Evolutionary conservation across 1,284 basidiomycete genomes (phyloP), one percentile per base, ranked within the genome.

Genomic region (Trichosporon sp.): DNA sequence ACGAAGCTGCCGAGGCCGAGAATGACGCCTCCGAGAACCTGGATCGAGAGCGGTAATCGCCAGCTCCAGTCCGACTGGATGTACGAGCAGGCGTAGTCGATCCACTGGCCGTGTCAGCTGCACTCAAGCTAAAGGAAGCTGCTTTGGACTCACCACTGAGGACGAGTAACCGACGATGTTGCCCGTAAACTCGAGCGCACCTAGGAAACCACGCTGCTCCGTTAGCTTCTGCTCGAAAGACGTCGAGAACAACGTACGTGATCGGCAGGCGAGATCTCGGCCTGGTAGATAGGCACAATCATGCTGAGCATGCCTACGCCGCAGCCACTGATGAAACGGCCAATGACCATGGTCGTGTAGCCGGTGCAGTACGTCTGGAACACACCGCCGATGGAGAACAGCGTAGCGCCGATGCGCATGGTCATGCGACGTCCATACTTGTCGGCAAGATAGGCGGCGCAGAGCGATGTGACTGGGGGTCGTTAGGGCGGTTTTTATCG

Each of bases 161-260:
- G 87, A 87, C n/a, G 93, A 89, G 78, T 99, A 99, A 56, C 95
- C 95, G 65, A 93, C 83, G 71, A 98, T 90, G 65, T 94, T 93
- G 61, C 88, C 89, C 0, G 95, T 97, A 77, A 98, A 99, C 76
- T 98, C 95, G 85, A 98, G 94, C 73, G 93, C 96, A 4, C 94
- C 95, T 58, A 96, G 83, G 59, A 91, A 88, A 60, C 93, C 93
- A 73, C 93, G 86, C 68, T 73, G 59, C 37, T 25, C 25, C 27
- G 64, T 69, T 44, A 67, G 67, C 60, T 40, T n/a, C 32, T 25
- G 58, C 19, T 19, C 63, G 23, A 58, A 19, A 56, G 57, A n/a
- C 60, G n/a, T 6, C 19, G 10, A 44, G 40, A 44, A 23, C 61
- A 25, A 81, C 89, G 62, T 76, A 91, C 91, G 82, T 96, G 92